Percentiles rank a stretch among this genome's conserved stretches.
phyloP scores from a whole-genome alignment of 1,284 basidiomycete genomes.

The Ceraceosorus bombacis region DNA sequence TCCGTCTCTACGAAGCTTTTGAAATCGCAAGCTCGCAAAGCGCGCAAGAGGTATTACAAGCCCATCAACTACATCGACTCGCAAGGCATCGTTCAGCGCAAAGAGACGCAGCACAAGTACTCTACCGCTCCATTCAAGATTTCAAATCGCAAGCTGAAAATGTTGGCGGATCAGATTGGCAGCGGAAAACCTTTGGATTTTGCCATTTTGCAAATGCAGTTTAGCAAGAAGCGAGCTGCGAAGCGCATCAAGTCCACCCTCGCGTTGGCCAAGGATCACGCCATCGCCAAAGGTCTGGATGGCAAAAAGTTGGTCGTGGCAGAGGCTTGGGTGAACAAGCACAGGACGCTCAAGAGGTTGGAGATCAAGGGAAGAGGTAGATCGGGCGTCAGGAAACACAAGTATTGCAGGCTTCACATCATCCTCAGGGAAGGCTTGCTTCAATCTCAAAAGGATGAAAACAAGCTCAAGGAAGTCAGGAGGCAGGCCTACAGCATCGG shows the following conservation, averaged over 20 bases:
- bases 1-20: neutral
- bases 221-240: conserved; percentile 81
- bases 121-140: conserved; percentile 87
- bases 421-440: conserved; percentile 77
- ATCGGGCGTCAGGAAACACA: conserved; percentile 69
- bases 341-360: conserved; percentile 61
- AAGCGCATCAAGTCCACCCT: conserved; percentile 80
- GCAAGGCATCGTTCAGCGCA: conserved; percentile 5
- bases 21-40: neutral
- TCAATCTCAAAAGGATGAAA: conserved; percentile 61
- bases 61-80: no score
- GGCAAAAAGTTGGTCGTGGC: conserved; percentile 71
- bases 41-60: neutral
- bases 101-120: conserved; percentile 67
- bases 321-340: conserved; percentile 90
- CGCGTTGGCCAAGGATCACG: conserved; percentile 77
- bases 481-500: conserved; percentile 71
- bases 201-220: conserved; percentile 92
- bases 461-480: conserved; percentile 62
- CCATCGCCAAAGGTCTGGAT: conserved; percentile 70
- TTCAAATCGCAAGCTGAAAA: conserved; percentile 82
- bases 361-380: conserved; percentile 80
- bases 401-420: conserved; percentile 69
- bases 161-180: conserved; percentile 75
- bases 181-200: conserved; percentile 57